Conservation (phyloP, 2,329 filamentous ascomycete genomes). For the Catunica adiposa region DNA sequence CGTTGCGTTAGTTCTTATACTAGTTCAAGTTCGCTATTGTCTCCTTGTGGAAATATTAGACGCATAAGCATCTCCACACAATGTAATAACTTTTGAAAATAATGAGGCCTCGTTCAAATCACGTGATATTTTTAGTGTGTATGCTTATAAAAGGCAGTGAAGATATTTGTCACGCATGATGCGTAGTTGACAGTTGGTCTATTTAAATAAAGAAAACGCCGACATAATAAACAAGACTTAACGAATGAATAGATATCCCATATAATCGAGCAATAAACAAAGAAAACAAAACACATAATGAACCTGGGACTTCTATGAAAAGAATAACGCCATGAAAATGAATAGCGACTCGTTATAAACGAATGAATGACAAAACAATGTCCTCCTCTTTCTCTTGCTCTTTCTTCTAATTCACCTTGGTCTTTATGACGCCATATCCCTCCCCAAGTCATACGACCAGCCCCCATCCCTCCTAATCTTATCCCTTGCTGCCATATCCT, state of each 20-base stretch:
- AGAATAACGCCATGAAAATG: not conserved
- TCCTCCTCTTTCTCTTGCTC: not conserved
- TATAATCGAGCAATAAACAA: not conserved
- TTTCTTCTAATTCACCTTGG: not conserved
- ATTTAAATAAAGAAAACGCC: no score
- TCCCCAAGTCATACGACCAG: constrained; percentile 55
- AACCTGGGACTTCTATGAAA: not conserved
- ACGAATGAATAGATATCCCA: not conserved
- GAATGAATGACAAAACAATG: not conserved
- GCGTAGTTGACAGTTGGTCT: no score
- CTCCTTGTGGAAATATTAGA: not conserved
- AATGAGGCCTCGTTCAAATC: no score
- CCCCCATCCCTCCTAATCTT: constrained; percentile 67
- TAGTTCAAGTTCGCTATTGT: not conserved
- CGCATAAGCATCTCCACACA: no score
- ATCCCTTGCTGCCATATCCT: constrained; percentile 64
- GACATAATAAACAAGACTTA: not conserved
- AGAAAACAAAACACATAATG: not conserved
- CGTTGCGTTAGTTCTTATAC: not conserved
- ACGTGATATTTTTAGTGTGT: no score
- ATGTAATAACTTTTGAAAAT: no score
- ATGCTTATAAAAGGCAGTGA: no score
- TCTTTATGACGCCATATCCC: constrained; percentile 23
- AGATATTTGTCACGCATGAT: no score
- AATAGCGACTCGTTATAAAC: not conserved